Conservation (phyloP, 495 filamentous ascomycete species). For the Chaetomium cochliodes region DNA sequence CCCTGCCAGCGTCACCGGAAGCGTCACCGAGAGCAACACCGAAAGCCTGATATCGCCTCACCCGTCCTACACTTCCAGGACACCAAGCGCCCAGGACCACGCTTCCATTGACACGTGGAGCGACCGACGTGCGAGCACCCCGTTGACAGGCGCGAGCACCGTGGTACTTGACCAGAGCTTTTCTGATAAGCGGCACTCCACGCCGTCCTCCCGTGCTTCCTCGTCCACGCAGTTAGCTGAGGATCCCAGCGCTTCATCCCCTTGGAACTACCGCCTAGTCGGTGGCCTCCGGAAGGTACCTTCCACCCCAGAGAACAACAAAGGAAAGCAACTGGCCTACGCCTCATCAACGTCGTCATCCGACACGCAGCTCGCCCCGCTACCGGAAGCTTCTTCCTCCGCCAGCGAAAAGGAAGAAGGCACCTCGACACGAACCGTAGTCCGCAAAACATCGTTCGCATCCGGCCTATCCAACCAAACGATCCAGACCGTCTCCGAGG, state of each 20-base stretch:
- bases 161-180: constrained; percentile 43
- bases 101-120: constrained; percentile 48
- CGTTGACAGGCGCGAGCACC: constrained; percentile 39
- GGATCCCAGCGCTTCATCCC: constrained; percentile 44
- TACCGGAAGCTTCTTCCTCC: constrained; percentile 37
- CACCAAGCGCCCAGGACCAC: constrained; percentile 46
- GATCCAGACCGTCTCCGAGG: constrained; percentile 49
- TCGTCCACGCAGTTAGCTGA: constrained; percentile 43
- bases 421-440: constrained; percentile 28
- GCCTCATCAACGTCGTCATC: constrained; percentile 25
- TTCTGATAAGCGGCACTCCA: constrained; percentile 34
- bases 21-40: constrained; percentile 24
- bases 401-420: constrained; percentile 23
- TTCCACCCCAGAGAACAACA: constrained; percentile 49
- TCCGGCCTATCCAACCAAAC: constrained; percentile 39
- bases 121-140: constrained; percentile 47
- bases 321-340: constrained; percentile 40
- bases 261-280: constrained; percentile 55
- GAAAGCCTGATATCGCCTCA: constrained; percentile 35
- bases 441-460: constrained; percentile 48
- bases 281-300: constrained; percentile 57
- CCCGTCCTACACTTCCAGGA: constrained; percentile 38
- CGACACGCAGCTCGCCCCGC: constrained; percentile 41
- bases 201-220: constrained; percentile 34
- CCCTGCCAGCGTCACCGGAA: constrained; percentile 27